Percentiles rank a stretch among this genome's conserved stretches.
phyloP scores from a whole-genome alignment of 495 filamentous ascomycete genomes.

The Aeminium ludgeri region DNA sequence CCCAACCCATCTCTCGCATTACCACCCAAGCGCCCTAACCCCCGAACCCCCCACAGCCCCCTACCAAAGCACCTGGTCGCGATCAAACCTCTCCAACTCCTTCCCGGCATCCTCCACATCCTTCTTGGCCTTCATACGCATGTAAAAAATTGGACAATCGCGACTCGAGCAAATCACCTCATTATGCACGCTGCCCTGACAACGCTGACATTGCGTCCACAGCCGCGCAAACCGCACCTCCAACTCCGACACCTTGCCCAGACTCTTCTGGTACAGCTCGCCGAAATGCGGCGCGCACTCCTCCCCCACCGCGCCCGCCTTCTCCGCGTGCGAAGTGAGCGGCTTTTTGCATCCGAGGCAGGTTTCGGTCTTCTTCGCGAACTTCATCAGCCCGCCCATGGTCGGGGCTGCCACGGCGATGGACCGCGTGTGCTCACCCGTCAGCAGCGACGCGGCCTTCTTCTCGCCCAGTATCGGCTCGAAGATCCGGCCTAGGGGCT shows the following conservation, averaged over 20 bases:
- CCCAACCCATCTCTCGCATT: not conserved
- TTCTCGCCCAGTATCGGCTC: slow-evolving; percentile 90
- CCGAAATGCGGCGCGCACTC: slow-evolving; percentile 71
- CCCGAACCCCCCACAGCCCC: not conserved
- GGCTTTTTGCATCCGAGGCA: slow-evolving; percentile 99
- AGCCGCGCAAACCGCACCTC: slow-evolving; percentile 84
- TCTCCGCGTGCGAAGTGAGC: slow-evolving; percentile 58
- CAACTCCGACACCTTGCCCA: slow-evolving; percentile 73
- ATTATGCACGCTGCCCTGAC: slow-evolving; percentile 91
- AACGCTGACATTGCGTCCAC: slow-evolving; percentile 98
- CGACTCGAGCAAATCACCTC: slow-evolving; percentile 93
- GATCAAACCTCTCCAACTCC: slow-evolving; percentile 81
- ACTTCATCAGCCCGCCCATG: slow-evolving; percentile 92
- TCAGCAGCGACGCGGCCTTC: slow-evolving; percentile 64
- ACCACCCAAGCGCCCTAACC: not conserved
- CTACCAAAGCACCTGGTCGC: slow-evolving; percentile 48
- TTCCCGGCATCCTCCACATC: slow-evolving; percentile 90
- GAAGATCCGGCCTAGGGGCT: slow-evolving; percentile 88
- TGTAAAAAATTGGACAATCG: slow-evolving; percentile 99
- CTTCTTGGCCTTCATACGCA: slow-evolving; percentile 99
- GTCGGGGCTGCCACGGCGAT: slow-evolving; percentile 81
- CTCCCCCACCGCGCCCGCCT: slow-evolving; percentile 70
- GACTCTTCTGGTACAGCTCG: slow-evolving; percentile 82
- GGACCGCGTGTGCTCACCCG: slow-evolving; percentile 79
- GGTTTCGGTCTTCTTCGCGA: slow-evolving; percentile 89